phyloP scores from a whole-genome alignment of 345 rosid species.

The Cardamine occulta region DNA sequence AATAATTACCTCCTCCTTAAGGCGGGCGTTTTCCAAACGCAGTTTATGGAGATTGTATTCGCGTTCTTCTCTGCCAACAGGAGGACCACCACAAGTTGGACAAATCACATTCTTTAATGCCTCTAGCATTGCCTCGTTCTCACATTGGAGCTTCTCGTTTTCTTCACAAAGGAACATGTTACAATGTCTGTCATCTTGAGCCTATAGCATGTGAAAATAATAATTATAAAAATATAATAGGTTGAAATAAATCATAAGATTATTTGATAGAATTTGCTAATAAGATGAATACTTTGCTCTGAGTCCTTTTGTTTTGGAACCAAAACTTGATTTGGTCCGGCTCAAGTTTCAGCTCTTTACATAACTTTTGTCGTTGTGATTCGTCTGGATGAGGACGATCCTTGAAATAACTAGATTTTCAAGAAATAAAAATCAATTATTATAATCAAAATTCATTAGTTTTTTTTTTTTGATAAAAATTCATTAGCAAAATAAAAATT shows the following conservation, averaged over 20 bases:
- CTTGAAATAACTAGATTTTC: slow-evolving; percentile 55
- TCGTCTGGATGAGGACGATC: slow-evolving; percentile 74
- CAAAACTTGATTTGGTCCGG: slow-evolving; percentile 70
- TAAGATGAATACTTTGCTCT: slow-evolving; percentile 53
- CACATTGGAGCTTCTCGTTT: slow-evolving; percentile 57
- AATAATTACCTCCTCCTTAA: slow-evolving; percentile 55
- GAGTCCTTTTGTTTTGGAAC: slow-evolving; percentile 88
- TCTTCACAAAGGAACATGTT: slow-evolving; percentile 62
- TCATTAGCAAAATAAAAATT: too few relatives aligned
- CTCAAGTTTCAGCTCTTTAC: slow-evolving; percentile 57
- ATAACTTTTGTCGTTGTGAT: slow-evolving; percentile 51
- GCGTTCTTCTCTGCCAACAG: slow-evolving; percentile 54
- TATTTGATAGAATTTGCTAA: slow-evolving; percentile 4
- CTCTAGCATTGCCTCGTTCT: slow-evolving; percentile 57
- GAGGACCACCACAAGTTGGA: slow-evolving; percentile 73
- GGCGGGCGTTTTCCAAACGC: slow-evolving; percentile 51
- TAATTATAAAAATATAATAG: background rate
- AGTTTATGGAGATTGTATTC: slow-evolving; percentile 45
- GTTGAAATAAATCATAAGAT: background rate
- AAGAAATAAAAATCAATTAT: background rate
- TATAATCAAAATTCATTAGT: background rate
- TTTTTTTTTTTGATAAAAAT: too few relatives aligned
- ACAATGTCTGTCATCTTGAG: slow-evolving; percentile 54
- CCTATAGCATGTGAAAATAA: slow-evolving; percentile 40
- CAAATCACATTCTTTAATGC: slow-evolving; percentile 62